These are phyloP conservation scores for Solanum hybrid DNA, from an alignment of 305 asterid species.

Conservation along the genomic window DNA sequence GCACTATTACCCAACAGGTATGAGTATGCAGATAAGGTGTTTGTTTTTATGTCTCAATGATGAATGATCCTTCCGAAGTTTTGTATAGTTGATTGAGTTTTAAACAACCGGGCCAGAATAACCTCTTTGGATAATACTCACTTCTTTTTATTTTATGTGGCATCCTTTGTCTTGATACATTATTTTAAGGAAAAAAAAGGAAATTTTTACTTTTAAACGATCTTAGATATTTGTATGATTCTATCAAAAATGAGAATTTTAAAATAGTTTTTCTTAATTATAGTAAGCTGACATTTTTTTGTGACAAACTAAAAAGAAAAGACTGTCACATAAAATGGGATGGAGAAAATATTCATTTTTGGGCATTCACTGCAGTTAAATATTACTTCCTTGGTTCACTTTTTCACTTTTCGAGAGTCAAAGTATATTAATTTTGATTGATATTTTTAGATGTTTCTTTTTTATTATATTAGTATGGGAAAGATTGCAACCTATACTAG, in stretches of 20 bases:
- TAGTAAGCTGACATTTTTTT: no score
- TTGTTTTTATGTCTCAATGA: conserved; percentile 26
- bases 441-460: neutral
- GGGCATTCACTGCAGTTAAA: neutral
- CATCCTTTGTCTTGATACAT: neutral
- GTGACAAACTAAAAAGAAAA: no score
- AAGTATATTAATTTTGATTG: neutral
- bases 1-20: conserved; percentile 30
- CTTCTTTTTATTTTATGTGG: neutral
- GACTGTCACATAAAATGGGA: neutral
- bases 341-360: neutral
- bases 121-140: neutral
- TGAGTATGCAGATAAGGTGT: neutral
- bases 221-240: neutral
- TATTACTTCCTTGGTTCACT: neutral
- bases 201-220: no score
- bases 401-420: neutral
- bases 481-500: neutral
- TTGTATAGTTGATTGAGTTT: neutral
- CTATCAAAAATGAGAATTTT: no score
- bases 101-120: neutral
- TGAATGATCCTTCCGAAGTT: neutral
- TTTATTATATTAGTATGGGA: neutral
- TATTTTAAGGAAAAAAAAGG: neutral
- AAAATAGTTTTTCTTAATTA: no score